These are phyloP conservation scores for Trichomonascaceae sp. DNA, from an alignment of 1,139 yeast genomes.

Conservation along the genomic window DNA sequence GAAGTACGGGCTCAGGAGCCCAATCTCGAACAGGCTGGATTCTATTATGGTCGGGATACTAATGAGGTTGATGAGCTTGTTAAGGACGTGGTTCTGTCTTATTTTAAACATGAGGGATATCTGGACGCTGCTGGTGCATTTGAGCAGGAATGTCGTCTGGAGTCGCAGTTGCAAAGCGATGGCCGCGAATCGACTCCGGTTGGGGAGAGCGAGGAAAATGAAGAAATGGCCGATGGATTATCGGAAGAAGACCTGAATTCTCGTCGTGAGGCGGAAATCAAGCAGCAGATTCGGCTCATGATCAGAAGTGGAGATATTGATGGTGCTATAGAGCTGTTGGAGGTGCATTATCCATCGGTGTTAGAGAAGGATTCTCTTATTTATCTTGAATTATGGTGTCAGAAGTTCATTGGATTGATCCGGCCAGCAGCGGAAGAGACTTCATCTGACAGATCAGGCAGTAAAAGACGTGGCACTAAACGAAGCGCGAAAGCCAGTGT, in stretches of 20 bases:
- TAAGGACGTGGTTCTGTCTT: slow-evolving; percentile 57
- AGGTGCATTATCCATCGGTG: slow-evolving; percentile 42
- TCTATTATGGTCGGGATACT: slow-evolving; percentile 6
- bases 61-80: slow-evolving; percentile 31
- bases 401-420: slow-evolving; percentile 45
- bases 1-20: slow-evolving; percentile 14
- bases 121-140: slow-evolving; percentile 62
- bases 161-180: slow-evolving; percentile 4
- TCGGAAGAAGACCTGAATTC: not conserved
- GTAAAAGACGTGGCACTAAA: slow-evolving; percentile 1
- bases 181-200: slow-evolving; percentile 19
- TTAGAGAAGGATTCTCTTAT: slow-evolving; percentile 40
- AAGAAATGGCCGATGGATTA: slow-evolving; percentile 15
- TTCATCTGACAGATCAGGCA: too few species aligned
- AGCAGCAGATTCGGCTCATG: slow-evolving; percentile 47
- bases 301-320: slow-evolving; percentile 47
- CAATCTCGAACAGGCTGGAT: slow-evolving; percentile 8
- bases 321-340: slow-evolving; percentile 40
- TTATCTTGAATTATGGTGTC: slow-evolving; percentile 48
- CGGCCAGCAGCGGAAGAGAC: slow-evolving; percentile 9
- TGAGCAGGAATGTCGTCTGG: slow-evolving; percentile 12
- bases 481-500: not conserved
- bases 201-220: slow-evolving; percentile 23
- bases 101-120: slow-evolving; percentile 69
- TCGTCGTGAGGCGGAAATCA: slow-evolving; percentile 38